phyloP scores from a whole-genome alignment of 2,329 filamentous ascomycete species.

The Fonsecaea erecta region DNA sequence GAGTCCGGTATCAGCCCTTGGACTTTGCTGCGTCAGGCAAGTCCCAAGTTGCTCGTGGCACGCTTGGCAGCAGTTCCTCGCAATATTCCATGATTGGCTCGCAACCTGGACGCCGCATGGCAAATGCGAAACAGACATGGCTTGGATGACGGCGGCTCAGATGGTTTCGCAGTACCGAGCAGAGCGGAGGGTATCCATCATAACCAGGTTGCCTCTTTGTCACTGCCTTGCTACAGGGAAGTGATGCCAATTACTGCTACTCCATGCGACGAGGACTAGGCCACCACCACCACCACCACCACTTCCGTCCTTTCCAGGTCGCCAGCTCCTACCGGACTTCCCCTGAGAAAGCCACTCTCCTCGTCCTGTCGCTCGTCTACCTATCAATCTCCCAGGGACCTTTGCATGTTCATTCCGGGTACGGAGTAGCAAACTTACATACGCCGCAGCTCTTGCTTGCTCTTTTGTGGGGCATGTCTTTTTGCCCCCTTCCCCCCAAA shows the following conservation, averaged over 20 bases:
- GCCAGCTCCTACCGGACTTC: background rate
- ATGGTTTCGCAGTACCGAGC: background rate
- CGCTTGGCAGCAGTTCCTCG: constrained; percentile 2
- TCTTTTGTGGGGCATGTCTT: background rate
- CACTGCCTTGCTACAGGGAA: too few species aligned
- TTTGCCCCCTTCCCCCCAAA: background rate
- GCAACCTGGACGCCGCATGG: background rate
- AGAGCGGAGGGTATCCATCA: constrained; percentile 1
- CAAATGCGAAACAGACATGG: constrained; percentile 12
- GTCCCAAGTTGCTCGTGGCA: constrained; percentile 1
- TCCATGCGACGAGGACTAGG: background rate
- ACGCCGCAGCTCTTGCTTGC: background rate
- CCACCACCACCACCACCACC: background rate
- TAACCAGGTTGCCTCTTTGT: background rate
- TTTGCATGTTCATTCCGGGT: background rate
- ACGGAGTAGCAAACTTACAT: background rate
- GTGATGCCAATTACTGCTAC: background rate
- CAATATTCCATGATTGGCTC: background rate
- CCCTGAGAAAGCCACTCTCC: background rate
- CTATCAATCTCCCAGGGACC: background rate
- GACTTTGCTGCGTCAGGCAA: background rate
- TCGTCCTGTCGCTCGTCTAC: background rate
- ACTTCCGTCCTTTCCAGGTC: background rate
- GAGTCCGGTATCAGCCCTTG: background rate
- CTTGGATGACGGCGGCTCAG: constrained; percentile 2